Conservation (phyloP, 2,329 filamentous ascomycete species). For the Fusarium torulosum region DNA sequence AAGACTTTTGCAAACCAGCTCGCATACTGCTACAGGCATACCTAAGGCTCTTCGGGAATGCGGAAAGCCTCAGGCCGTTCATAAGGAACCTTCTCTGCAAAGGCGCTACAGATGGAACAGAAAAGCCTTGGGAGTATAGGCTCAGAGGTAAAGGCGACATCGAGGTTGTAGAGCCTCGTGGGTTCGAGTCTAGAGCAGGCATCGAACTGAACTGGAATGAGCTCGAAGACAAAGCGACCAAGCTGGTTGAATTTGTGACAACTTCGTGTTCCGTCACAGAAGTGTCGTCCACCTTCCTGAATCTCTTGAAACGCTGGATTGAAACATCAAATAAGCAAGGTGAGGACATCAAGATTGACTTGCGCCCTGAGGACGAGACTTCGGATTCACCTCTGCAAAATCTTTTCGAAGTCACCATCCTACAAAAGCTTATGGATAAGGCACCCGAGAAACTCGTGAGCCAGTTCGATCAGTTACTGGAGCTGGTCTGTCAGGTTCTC, state of each 20-base stretch:
- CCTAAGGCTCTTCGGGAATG: constrained; percentile 67
- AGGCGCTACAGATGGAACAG: constrained; percentile 57
- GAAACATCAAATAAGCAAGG: constrained; percentile 47
- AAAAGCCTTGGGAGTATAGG: constrained; percentile 66
- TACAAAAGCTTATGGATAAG: constrained; percentile 74
- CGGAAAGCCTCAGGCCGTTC: constrained; percentile 62
- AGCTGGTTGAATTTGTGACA: constrained; percentile 64
- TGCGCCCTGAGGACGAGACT: constrained; percentile 48
- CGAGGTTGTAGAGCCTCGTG: constrained; percentile 59
- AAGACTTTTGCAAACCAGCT: constrained; percentile 60
- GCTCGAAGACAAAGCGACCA: constrained; percentile 62
- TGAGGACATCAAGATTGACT: constrained; percentile 46
- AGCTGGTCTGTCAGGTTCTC: constrained; percentile 72
- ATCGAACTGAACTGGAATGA: constrained; percentile 56
- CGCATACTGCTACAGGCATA: constrained; percentile 67
- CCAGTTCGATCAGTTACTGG: constrained; percentile 73
- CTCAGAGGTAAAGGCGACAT: constrained; percentile 61
- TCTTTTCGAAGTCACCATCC: constrained; percentile 70
- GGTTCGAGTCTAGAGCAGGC: constrained; percentile 18
- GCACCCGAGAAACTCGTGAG: constrained; percentile 73
- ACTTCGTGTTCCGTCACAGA: constrained; percentile 67
- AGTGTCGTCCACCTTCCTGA: constrained; percentile 70
- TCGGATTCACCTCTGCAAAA: constrained; percentile 58
- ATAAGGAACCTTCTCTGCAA: constrained; percentile 67
- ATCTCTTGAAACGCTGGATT: constrained; percentile 70